These are phyloP conservation scores for Aureoboletus auriporus DNA, from an alignment of 768 basidiomycete genomes.

Conservation along the genomic window DNA sequence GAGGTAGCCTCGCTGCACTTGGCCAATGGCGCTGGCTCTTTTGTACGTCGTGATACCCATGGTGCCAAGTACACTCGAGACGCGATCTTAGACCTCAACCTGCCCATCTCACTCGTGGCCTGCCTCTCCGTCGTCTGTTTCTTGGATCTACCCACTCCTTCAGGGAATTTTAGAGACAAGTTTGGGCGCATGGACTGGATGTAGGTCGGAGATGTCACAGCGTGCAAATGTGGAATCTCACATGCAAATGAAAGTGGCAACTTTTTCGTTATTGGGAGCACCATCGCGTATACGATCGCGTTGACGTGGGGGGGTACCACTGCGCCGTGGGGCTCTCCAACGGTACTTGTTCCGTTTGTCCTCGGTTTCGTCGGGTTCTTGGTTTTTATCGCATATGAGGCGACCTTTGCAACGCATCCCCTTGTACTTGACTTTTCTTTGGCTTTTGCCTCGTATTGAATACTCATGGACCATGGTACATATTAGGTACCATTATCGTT, in stretches of 20 bases:
- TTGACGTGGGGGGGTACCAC: slow-evolving; percentile 42
- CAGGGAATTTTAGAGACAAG: slow-evolving; percentile 30
- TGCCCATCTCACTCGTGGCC: slow-evolving; percentile 31
- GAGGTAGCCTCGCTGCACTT: slow-evolving; percentile 30
- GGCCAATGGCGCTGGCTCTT: slow-evolving; percentile 42
- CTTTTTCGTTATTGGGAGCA: slow-evolving; percentile 28
- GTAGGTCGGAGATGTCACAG: slow-evolving; percentile 17
- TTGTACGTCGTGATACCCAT: slow-evolving; percentile 24
- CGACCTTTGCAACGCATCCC: slow-evolving; percentile 28
- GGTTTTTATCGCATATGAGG: slow-evolving; percentile 37
- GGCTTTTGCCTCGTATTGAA: no score
- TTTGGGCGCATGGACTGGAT: slow-evolving; percentile 36
- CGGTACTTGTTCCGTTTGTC: slow-evolving; percentile 40
- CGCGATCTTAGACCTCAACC: slow-evolving; percentile 33
- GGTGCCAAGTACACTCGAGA: background rate
- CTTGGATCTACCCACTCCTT: slow-evolving; percentile 32
- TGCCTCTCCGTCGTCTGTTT: slow-evolving; percentile 21
- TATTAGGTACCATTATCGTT: slow-evolving; percentile 32
- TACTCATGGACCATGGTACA: no score
- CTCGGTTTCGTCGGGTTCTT: slow-evolving; percentile 36
- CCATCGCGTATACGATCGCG: slow-evolving; percentile 26
- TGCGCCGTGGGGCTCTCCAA: slow-evolving; percentile 37
- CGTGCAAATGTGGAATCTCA: no score
- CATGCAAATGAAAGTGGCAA: slow-evolving; percentile 29
- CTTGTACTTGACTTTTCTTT: slow-evolving; percentile 22